These are phyloP conservation scores for Earliella scabrosa DNA, from an alignment of 1,284 basidiomycete species.

Conservation along the genomic window DNA sequence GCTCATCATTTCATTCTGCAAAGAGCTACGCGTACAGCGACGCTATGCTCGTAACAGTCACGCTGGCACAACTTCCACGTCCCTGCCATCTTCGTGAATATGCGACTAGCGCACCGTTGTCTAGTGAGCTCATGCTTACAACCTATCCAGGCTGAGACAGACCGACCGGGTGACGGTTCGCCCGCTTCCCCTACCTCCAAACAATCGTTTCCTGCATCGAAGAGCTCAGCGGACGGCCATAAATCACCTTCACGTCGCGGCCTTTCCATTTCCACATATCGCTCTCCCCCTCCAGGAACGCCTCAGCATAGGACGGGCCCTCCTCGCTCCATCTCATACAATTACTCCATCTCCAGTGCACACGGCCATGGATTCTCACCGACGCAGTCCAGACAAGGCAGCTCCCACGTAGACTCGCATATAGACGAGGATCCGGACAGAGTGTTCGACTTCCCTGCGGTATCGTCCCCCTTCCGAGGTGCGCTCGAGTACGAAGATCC, in stretches of 20 bases:
- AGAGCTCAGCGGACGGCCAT: slow-evolving; percentile 2
- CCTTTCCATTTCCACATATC: slow-evolving; percentile 18
- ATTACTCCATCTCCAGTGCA: slow-evolving; percentile 49
- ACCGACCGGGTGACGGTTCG: slow-evolving; percentile 6
- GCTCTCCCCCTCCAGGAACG: slow-evolving; percentile 38
- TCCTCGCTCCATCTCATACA: slow-evolving; percentile 72
- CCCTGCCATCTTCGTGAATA: no score
- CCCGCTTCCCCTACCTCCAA: slow-evolving; percentile 15
- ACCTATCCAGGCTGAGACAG: background rate
- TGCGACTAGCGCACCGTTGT: background rate
- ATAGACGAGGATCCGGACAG: slow-evolving; percentile 35
- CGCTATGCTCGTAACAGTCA: no score
- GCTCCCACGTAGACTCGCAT: slow-evolving; percentile 21
- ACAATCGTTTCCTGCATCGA: slow-evolving; percentile 6
- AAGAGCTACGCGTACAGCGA: no score
- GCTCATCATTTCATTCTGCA: no score
- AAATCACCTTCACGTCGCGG: slow-evolving; percentile 9
- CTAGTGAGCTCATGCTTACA: background rate
- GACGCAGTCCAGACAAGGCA: slow-evolving; percentile 31
- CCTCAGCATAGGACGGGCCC: slow-evolving; percentile 74
- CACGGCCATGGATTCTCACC: slow-evolving; percentile 43
- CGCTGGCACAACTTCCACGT: no score
- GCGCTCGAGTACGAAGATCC: slow-evolving; percentile 54
- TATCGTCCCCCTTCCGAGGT: slow-evolving; percentile 58
- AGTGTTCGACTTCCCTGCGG: slow-evolving; percentile 34